Percentiles rank a stretch among this genome's conserved stretches.
Evolutionary conservation across 768 basidiomycete species (phyloP).

Genomic region (Lactarius quietus): DNA sequence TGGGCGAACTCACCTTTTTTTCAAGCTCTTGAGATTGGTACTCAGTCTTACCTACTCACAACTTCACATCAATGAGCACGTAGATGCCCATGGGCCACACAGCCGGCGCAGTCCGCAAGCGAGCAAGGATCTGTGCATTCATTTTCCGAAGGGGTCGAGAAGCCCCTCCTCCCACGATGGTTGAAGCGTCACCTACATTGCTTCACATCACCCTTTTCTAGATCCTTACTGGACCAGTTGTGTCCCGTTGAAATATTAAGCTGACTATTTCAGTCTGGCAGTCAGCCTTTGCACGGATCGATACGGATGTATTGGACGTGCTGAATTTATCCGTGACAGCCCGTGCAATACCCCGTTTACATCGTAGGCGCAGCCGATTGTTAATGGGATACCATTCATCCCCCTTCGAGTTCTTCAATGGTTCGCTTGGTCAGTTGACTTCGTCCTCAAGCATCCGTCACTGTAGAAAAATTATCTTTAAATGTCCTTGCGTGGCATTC

Average conservation of each 20-base stretch:
- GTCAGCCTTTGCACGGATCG: background rate
- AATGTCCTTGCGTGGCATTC: background rate
- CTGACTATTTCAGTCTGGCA: background rate
- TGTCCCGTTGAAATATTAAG: background rate
- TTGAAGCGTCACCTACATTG: slow-evolving; percentile 6
- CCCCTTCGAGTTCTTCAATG: background rate
- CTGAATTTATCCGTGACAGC: background rate
- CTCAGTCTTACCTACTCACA: background rate
- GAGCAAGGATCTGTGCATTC: background rate
- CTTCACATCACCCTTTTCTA: slow-evolving; percentile 9
- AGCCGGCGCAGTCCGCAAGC: background rate
- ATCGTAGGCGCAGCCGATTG: background rate
- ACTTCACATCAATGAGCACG: background rate
- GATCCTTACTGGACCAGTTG: slow-evolving; percentile 11
- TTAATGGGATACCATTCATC: background rate
- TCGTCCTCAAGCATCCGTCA: background rate
- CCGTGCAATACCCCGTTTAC: background rate
- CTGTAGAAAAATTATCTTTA: background rate
- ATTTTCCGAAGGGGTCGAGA: background rate
- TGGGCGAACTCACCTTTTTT: background rate
- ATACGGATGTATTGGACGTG: background rate
- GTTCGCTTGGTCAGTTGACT: background rate
- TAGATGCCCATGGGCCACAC: background rate
- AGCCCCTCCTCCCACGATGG: background rate
- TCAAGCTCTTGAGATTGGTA: background rate